Conservation (phyloP, 2,329 filamentous ascomycete genomes). For the Amphichorda felina region DNA sequence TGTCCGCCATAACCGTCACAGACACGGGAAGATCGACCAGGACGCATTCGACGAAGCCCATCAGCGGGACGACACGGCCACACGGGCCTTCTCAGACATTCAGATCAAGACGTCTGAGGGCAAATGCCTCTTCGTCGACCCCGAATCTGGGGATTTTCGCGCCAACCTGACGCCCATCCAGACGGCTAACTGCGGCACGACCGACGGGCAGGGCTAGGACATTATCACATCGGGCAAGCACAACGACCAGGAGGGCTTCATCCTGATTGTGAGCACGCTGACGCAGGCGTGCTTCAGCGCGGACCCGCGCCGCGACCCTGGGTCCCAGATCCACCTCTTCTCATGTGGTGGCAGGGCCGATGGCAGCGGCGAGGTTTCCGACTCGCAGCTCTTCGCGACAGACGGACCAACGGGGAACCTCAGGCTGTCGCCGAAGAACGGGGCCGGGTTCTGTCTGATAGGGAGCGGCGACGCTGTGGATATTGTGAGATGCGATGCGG, state of each 20-base stretch:
- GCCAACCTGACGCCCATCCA: slow-evolving; percentile 31
- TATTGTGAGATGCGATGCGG: slow-evolving; percentile 27
- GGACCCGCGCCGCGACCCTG: slow-evolving; percentile 35
- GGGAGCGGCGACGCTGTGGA: slow-evolving; percentile 30
- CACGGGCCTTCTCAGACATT: slow-evolving; percentile 28
- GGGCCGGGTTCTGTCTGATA: slow-evolving; percentile 31
- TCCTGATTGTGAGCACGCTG: slow-evolving; percentile 42
- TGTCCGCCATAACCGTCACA: slow-evolving; percentile 17
- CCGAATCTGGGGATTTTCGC: slow-evolving; percentile 33
- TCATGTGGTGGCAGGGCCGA: slow-evolving; percentile 47
- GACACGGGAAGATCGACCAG: slow-evolving; percentile 28
- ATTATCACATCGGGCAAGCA: slow-evolving; percentile 38
- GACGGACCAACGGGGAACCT: slow-evolving; percentile 27
- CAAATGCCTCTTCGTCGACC: slow-evolving; percentile 32
- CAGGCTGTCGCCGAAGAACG: slow-evolving; percentile 31
- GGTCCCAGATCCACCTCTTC: slow-evolving; percentile 42
- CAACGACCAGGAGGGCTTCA: slow-evolving; percentile 29
- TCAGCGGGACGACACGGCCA: slow-evolving; percentile 28
- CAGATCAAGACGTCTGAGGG: slow-evolving; percentile 31
- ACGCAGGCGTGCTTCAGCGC: slow-evolving; percentile 49
- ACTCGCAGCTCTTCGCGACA: slow-evolving; percentile 40
- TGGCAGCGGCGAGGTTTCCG: slow-evolving; percentile 34
- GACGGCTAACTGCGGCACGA: slow-evolving; percentile 25
- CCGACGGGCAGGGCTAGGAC: slow-evolving; percentile 32
- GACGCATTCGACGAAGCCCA: slow-evolving; percentile 32